Conservation (phyloP, 108 stramenopile genomes). For the Seminavis robusta region DNA sequence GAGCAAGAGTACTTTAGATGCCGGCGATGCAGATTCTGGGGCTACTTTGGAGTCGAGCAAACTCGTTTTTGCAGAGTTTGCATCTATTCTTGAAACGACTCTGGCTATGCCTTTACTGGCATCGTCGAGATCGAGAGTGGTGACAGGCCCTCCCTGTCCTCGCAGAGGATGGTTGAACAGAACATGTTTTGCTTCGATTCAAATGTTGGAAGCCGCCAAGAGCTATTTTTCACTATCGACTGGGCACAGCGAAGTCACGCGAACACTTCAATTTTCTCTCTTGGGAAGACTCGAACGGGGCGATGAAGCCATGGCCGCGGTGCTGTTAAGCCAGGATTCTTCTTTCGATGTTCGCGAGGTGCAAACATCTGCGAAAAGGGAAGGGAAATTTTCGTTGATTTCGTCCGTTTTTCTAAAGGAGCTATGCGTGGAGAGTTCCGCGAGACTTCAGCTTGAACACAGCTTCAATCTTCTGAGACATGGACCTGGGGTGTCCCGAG, state of each 20-base stretch:
- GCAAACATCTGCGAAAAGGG: neutral
- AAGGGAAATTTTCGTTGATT: slow-evolving; percentile 19
- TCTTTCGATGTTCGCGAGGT: slow-evolving; percentile 5
- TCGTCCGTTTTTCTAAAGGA: slow-evolving; percentile 39
- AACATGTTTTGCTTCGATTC: neutral
- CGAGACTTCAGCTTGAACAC: slow-evolving; percentile 54
- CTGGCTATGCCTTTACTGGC: too few species aligned
- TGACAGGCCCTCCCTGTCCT: neutral
- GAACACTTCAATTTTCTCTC: slow-evolving; percentile 48
- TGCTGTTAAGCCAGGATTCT: slow-evolving; percentile 51
- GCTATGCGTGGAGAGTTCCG: slow-evolving; percentile 19
- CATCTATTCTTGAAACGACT: too few species aligned
- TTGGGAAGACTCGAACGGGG: slow-evolving; percentile 59
- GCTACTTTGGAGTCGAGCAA: too few species aligned
- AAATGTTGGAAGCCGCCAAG: slow-evolving; percentile 3
- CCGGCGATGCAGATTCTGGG: too few species aligned
- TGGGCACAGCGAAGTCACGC: too few species aligned
- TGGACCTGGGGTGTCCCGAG: slow-evolving; percentile 35
- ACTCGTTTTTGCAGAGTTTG: too few species aligned
- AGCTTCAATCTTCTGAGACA: slow-evolving; percentile 54
- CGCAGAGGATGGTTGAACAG: neutral
- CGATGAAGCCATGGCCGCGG: slow-evolving; percentile 57
- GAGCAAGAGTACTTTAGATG: too few species aligned
- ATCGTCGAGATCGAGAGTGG: neutral
- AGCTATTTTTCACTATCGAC: too few species aligned